Evolutionary conservation across 352 stramenopile species (phyloP).

Genomic region (Phytophthora lateralis): DNA sequence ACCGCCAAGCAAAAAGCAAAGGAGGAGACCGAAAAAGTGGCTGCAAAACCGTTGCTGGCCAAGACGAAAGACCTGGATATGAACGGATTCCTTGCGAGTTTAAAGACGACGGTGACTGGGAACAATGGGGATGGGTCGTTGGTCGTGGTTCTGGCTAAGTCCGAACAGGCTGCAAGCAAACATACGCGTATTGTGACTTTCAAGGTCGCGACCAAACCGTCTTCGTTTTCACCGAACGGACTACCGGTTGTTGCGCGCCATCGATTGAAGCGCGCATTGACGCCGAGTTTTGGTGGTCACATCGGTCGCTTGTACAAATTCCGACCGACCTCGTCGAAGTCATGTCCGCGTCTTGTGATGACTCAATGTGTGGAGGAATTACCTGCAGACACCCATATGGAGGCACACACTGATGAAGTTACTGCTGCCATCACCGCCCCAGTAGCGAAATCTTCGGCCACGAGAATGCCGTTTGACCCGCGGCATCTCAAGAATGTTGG

Average conservation of each 20-base stretch:
- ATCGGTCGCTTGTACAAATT: conserved; percentile 49
- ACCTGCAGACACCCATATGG: conserved; percentile 2
- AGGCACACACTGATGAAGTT: background rate
- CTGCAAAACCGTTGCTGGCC: conserved; percentile 20
- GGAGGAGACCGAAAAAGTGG: conserved; percentile 22
- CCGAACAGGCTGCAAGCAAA: conserved; percentile 11
- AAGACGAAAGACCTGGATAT: conserved; percentile 63
- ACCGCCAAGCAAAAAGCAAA: conserved; percentile 12
- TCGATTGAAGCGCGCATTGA: conserved; percentile 33
- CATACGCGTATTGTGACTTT: conserved; percentile 47
- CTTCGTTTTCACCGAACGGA: conserved; percentile 1
- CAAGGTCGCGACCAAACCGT: conserved; percentile 26
- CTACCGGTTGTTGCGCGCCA: conserved; percentile 5
- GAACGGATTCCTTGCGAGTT: conserved; percentile 69
- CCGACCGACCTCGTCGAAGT: conserved; percentile 21
- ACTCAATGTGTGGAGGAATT: conserved; percentile 32
- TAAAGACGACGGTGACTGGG: conserved; percentile 45
- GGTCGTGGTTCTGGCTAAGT: conserved; percentile 18
- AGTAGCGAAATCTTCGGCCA: conserved; percentile 4
- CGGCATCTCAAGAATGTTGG: conserved; percentile 61
- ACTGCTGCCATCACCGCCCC: conserved; percentile 1
- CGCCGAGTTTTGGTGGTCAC: conserved; percentile 38
- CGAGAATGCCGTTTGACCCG: conserved; percentile 57
- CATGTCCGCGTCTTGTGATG: conserved; percentile 37
- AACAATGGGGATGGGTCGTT: conserved; percentile 18